These are phyloP conservation scores for Gyrodon lividus DNA, from an alignment of 768 basidiomycete species.

Conservation along the genomic window DNA sequence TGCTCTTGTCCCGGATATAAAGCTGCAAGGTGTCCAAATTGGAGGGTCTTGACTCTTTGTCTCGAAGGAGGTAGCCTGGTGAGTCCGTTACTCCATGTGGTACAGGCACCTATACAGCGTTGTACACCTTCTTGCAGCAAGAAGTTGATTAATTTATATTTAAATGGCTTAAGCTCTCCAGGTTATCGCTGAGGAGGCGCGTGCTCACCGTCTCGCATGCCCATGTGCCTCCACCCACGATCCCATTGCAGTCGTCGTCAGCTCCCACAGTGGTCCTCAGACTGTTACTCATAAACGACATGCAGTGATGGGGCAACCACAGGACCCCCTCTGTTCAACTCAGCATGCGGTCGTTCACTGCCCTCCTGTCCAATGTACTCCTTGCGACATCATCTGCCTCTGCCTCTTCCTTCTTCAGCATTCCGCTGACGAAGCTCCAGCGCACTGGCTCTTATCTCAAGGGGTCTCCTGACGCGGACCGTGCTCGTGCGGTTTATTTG, in stretches of 20 bases:
- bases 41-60: no score
- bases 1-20: no score
- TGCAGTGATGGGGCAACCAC: background rate
- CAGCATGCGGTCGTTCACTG: slow-evolving; percentile 14
- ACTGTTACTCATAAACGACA: slow-evolving; percentile 3
- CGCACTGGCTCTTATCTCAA: slow-evolving; percentile 14
- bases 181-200: background rate
- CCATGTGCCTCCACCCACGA: background rate
- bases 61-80: background rate
- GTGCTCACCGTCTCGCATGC: background rate
- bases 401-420: slow-evolving; percentile 5
- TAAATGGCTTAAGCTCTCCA: background rate
- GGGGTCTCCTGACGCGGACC: slow-evolving; percentile 16
- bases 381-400: slow-evolving; percentile 5
- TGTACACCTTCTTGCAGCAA: background rate
- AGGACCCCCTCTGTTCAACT: background rate
- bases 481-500: slow-evolving; percentile 14
- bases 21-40: no score
- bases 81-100: background rate
- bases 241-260: background rate
- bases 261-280: background rate
- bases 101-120: background rate
- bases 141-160: background rate
- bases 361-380: slow-evolving; percentile 1
- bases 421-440: slow-evolving; percentile 14